Evolutionary conservation across 768 basidiomycete species (phyloP).

Genomic region (Trametes coccinea): DNA sequence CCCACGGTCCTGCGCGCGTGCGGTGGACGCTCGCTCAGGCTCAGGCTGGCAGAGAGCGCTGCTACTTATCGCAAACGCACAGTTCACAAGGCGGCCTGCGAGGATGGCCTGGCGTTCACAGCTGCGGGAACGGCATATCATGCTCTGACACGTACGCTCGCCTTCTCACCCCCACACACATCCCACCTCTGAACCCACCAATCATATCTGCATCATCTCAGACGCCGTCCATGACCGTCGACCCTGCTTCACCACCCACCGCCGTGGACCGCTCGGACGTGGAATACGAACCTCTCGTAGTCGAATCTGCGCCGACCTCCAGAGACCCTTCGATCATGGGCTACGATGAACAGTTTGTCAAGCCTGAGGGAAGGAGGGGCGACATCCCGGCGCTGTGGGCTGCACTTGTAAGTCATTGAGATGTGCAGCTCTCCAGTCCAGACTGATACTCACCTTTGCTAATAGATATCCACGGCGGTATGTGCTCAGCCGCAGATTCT

Average conservation of each 20-base stretch:
- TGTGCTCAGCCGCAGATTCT: neutral
- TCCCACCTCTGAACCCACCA: slow-evolving; percentile 1
- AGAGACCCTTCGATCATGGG: slow-evolving; percentile 14
- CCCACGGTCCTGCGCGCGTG: neutral
- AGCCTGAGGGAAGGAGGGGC: slow-evolving; percentile 39
- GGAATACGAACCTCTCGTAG: slow-evolving; percentile 18
- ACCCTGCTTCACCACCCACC: neutral
- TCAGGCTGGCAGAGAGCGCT: no score
- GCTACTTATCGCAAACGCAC: neutral
- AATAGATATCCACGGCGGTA: slow-evolving; percentile 3
- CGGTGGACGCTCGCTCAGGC: no score
- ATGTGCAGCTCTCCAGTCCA: neutral
- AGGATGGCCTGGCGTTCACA: slow-evolving; percentile 1
- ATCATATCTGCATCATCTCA: slow-evolving; percentile 6
- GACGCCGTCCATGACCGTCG: neutral
- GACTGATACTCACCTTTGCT: neutral
- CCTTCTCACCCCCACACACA: neutral
- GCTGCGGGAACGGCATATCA: slow-evolving; percentile 14
- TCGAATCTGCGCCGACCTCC: slow-evolving; percentile 2
- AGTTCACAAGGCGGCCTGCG: neutral
- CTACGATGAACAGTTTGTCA: slow-evolving; percentile 26
- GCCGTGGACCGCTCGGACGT: neutral
- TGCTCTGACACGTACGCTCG: slow-evolving; percentile 22
- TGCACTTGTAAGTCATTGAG: slow-evolving; percentile 37
- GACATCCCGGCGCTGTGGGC: slow-evolving; percentile 38